phyloP scores from a whole-genome alignment of 2,329 filamentous ascomycete genomes.

The Hortaea sp. region DNA sequence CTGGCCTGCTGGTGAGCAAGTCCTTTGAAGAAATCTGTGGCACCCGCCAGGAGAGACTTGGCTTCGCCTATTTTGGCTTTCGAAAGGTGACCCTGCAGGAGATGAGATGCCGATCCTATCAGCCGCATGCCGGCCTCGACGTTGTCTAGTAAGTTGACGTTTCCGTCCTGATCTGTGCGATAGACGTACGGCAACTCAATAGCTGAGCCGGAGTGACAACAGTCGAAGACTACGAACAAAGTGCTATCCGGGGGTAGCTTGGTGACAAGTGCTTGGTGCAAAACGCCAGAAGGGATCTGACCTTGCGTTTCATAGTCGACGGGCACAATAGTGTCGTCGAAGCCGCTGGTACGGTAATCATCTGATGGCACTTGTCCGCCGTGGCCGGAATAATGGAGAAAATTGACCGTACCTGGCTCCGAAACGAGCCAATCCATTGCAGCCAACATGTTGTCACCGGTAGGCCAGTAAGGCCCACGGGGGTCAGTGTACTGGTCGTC shows the following conservation, averaged over 20 bases:
- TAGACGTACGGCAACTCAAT: conserved; percentile 51
- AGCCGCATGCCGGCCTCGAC: conserved; percentile 42
- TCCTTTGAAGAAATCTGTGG: conserved; percentile 44
- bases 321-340: conserved; percentile 22
- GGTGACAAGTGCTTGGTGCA: conserved; percentile 45
- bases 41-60: conserved; percentile 42
- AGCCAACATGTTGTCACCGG: conserved; percentile 29
- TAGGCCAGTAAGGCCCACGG: conserved; percentile 24
- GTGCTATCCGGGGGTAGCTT: conserved; percentile 41
- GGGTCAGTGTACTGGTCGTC: conserved; percentile 27
- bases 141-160: conserved; percentile 47
- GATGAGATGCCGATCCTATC: conserved; percentile 38
- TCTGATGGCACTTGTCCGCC: conserved; percentile 43
- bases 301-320: conserved; percentile 35
- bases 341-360: conserved; percentile 23
- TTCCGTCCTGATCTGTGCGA: conserved; percentile 46
- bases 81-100: conserved; percentile 42
- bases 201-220: conserved; percentile 52
- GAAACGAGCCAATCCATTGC: conserved; percentile 50
- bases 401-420: conserved; percentile 42
- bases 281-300: conserved; percentile 42
- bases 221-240: conserved; percentile 50
- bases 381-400: conserved; percentile 51
- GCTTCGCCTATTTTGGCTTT: conserved; percentile 40
- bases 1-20: conserved; percentile 38